phyloP scores from a whole-genome alignment of 2,329 filamentous ascomycete genomes.

The Thielaviopsis populi region DNA sequence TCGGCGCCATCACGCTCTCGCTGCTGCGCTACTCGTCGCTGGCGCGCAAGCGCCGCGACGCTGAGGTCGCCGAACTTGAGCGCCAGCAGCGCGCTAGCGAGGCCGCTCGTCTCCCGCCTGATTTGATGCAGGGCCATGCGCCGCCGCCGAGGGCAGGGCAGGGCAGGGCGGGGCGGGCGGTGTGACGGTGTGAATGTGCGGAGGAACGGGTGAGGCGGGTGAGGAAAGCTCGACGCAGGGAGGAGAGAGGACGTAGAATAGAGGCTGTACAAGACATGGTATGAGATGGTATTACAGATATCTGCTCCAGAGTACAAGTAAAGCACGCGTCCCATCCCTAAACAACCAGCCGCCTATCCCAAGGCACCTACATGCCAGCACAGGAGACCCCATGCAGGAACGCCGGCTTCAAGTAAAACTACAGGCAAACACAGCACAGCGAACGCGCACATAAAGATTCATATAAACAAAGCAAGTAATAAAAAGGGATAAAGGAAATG shows the following conservation, averaged over 20 bases:
- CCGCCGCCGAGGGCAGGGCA: background rate
- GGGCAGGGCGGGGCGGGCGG: too few relatives aligned
- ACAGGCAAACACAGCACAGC: background rate
- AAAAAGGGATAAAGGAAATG: background rate
- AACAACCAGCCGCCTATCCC: too few relatives aligned
- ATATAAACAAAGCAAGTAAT: background rate
- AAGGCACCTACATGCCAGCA: too few relatives aligned
- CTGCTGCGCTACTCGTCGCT: conserved; percentile 47
- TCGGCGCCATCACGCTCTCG: conserved; percentile 45
- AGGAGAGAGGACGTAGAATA: background rate
- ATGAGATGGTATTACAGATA: too few relatives aligned
- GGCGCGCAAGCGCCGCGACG: conserved; percentile 30
- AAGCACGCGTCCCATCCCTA: too few relatives aligned
- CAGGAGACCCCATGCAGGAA: too few relatives aligned
- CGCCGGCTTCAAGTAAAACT: background rate
- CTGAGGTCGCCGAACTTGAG: background rate
- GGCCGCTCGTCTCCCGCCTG: background rate
- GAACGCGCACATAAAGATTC: background rate
- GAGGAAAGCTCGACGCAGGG: background rate
- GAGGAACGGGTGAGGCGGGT: background rate
- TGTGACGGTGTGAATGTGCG: background rate
- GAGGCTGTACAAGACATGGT: too few relatives aligned
- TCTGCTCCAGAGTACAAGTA: too few relatives aligned
- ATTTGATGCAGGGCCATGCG: background rate
- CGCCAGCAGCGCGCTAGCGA: conserved; percentile 28